Base-by-base conservation (phyloP, 2,329 filamentous ascomycete genomes). In the Bipolaris sorokiniana region DNA sequence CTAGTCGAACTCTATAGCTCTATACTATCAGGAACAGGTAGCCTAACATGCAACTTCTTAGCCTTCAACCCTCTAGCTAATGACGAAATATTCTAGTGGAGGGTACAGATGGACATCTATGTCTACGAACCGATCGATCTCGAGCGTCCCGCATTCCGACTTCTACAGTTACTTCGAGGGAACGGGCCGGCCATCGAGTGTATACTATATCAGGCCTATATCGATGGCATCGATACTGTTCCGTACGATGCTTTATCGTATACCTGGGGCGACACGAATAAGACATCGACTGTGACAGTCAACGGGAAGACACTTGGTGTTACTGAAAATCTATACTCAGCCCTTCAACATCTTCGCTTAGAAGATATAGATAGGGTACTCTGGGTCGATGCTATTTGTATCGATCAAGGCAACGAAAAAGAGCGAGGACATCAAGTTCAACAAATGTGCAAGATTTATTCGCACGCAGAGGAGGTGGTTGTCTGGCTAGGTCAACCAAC, bases 301-400 rank as follows among this genome's bases (percentile, higher is more conserved):
- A 40, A 22, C 5, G 37, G 37, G 9, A 40, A 20, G 37, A 40
- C 18, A 40, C 9, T 18, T 20, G 20, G 18, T 5, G 37, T 22
- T 10, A 40, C 37, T 18, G 18, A 40, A 16, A 40, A 40, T 20
- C 18, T 40, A 13, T 11, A 20, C 37, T 5, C 11, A 13, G 37
- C 37, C 37, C 18, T 40, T 3, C 37, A 22, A 9, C 16, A 40
- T 22, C 18, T 40, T 40, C 37, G 37, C 11, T 18, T 18, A 22
- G 37, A 13, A 11, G 37, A 40, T 40, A 18, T 16, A 20, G 11
- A 40, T 18, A 40, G 37, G 16, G 11, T 40, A 20, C 18, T 36
- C 10, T 53, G 42, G 42, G 47, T 53, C 13, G 51, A 53, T 47
- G 51, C 51, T 26, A 3, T 53, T 15, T 53, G 40, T 7, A 53